These are phyloP conservation scores for Heliophila coronopifolia DNA, from an alignment of 441 rosid species.

Conservation along the genomic window DNA sequence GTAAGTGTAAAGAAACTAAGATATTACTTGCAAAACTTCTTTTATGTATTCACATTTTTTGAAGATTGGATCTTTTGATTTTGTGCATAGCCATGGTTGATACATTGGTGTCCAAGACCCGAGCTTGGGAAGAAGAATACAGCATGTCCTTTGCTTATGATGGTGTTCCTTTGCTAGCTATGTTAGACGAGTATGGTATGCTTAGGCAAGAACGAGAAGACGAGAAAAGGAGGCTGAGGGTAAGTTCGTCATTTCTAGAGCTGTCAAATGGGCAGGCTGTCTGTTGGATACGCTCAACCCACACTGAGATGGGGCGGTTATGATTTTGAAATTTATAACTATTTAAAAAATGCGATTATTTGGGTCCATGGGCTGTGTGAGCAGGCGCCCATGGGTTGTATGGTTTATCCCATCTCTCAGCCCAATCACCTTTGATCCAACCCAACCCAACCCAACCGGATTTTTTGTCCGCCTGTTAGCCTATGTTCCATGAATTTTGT, in stretches of 20 bases:
- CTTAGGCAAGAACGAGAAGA: constrained; percentile 95
- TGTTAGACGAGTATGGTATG: constrained; percentile 96
- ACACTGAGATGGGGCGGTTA: no score
- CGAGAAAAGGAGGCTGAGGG: constrained; percentile 75
- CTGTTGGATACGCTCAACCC: no score
- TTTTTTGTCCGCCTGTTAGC: no score
- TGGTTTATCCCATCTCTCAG: no score
- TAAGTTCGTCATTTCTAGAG: constrained; percentile 27
- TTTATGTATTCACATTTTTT: constrained; percentile 3
- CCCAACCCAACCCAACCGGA: no score
- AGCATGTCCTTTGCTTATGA: constrained; percentile 65
- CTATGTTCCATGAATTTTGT: no score
- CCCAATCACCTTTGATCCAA: no score
- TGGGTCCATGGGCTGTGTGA: no score
- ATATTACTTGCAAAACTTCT: not conserved
- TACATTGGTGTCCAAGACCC: constrained; percentile 71
- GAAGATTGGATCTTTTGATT: constrained; percentile 5
- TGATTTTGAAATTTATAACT: no score
- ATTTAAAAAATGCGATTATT: no score
- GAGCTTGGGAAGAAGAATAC: constrained; percentile 80
- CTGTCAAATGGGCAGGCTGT: no score
- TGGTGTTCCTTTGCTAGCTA: constrained; percentile 87
- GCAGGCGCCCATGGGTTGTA: no score
- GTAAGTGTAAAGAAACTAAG: constrained; percentile 34
- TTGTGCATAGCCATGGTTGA: constrained; percentile 62